Evolutionary conservation across 163 green algal species (phyloP).

Genomic region (Scenedesmus sp.): DNA sequence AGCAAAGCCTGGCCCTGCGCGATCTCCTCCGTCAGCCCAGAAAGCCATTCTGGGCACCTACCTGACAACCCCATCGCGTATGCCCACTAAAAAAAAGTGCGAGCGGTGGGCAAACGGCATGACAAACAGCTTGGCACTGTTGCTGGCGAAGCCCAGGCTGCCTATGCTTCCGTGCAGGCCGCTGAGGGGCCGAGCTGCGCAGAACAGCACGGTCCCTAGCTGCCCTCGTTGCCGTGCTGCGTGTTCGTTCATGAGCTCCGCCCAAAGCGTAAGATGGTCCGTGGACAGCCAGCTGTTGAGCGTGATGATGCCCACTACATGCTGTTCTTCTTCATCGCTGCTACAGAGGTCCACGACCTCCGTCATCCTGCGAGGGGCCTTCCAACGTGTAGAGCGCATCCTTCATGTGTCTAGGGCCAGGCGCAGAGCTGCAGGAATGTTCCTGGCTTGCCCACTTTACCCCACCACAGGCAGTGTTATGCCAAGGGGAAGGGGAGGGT

Average conservation of each 20-base stretch:
- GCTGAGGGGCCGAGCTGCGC: constrained; percentile 8
- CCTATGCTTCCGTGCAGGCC: constrained; percentile 2
- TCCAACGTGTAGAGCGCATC: not conserved
- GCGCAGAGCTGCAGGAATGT: not conserved
- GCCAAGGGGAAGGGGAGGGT: not conserved
- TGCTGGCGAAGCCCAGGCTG: constrained; percentile 3
- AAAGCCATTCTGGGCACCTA: not conserved
- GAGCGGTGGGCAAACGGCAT: constrained; percentile 12
- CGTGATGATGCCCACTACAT: constrained; percentile 1
- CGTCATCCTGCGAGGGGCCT: not conserved
- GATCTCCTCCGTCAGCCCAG: not conserved
- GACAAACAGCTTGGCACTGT: not conserved
- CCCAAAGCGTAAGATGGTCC: not conserved
- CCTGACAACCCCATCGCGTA: not conserved
- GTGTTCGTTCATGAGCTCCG: constrained; percentile 6
- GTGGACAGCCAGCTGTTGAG: not conserved
- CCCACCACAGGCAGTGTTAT: not conserved
- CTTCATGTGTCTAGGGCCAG: not conserved
- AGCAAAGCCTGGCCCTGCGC: not conserved
- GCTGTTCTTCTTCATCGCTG: constrained; percentile 10
- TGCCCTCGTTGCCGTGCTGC: constrained; percentile 3
- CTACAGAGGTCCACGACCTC: constrained; percentile 14
- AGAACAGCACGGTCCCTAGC: constrained; percentile 14
- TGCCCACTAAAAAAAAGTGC: constrained; percentile 1
- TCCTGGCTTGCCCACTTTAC: not conserved